Base-by-base conservation (phyloP, 1,284 basidiomycete species). In the Mixia osmundae region DNA sequence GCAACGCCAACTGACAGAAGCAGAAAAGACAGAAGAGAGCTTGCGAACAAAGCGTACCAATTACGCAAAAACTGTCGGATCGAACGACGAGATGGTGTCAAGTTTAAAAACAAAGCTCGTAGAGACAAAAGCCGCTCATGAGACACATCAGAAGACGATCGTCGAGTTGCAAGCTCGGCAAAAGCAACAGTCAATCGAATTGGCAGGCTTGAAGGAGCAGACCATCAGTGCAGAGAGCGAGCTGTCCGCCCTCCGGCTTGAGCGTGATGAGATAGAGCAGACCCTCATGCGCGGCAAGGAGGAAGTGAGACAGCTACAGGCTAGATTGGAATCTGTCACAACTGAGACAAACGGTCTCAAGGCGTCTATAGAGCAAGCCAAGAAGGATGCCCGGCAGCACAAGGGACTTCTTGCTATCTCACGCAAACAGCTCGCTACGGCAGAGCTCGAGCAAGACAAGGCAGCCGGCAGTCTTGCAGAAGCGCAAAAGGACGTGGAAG, bases 361-460 rank as follows among this genome's bases (percentile, higher is more conserved):
- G 58, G 63, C 60, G 7, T 71, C 77, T 45, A 61, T 85, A 28
- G 91, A 95, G 55, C 87, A 80, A 60, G 56, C 71, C 32, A 83
- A 73, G 61, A 94, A 85, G 59, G 85, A 95, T 34, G 79, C 78
- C 1, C 75, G 91, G 53, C 82, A 91, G 54, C 85, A 95, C 58
- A 91, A 85, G 57, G 91, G 89, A 10, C 63, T 91, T 39, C 65
- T 87, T 11, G 83, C 85, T 3, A 91, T 97, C 53, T 76, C 79
- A 7, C 76, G 76, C 62, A 97, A 97, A 59, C 91, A 97, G 59
- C 62, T 97, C 16, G 69, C 67, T 11, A 71, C 76, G 0, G 76
- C 79, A 34, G 87, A 95, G 56, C 61, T 64, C 0, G 76, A 83
- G 46, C 69, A 68, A 37, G 68, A 67, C 10, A 74, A 71, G 50